phyloP scores from a whole-genome alignment of 2,329 filamentous ascomycete genomes.

The Exophiala xenobiotica region DNA sequence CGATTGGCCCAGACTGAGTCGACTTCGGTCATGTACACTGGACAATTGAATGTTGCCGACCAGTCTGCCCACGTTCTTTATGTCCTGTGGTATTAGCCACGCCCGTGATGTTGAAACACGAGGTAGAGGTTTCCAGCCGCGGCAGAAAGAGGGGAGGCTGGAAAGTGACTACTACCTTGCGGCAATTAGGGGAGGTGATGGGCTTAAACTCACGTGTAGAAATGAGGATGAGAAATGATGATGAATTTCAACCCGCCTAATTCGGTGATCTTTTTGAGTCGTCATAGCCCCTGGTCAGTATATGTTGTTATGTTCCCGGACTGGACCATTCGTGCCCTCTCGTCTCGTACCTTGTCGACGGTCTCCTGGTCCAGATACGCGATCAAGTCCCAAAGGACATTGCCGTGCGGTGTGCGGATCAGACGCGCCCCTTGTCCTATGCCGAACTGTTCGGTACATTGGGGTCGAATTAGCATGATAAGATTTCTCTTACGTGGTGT shows the following conservation, averaged over 20 bases:
- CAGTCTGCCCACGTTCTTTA: slow-evolving; percentile 68
- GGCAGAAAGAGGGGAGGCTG: no score
- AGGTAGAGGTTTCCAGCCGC: no score
- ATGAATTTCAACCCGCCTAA: slow-evolving; percentile 70
- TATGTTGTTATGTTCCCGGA: background rate
- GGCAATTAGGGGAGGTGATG: background rate
- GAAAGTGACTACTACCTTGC: no score
- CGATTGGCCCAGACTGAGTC: slow-evolving; percentile 65
- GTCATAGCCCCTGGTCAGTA: background rate
- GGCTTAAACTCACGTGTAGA: slow-evolving; percentile 64
- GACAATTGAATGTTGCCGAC: slow-evolving; percentile 67
- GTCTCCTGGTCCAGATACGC: slow-evolving; percentile 68
- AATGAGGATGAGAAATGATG: slow-evolving; percentile 77
- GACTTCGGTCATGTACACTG: slow-evolving; percentile 65
- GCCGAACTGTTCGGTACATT: slow-evolving; percentile 49
- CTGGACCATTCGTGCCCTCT: no score
- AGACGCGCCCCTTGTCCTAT: slow-evolving; percentile 76
- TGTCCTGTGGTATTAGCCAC: no score
- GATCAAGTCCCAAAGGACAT: slow-evolving; percentile 78
- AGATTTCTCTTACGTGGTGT: no score
- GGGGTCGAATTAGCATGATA: background rate
- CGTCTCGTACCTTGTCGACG: slow-evolving; percentile 37
- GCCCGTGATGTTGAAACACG: no score
- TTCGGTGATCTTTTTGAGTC: slow-evolving; percentile 47
- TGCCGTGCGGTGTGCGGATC: slow-evolving; percentile 63